Evolutionary conservation across 257 asterid genomes (phyloP), one percentile per base, ranked within the genome.

Genomic region (Ballota nigra): DNA sequence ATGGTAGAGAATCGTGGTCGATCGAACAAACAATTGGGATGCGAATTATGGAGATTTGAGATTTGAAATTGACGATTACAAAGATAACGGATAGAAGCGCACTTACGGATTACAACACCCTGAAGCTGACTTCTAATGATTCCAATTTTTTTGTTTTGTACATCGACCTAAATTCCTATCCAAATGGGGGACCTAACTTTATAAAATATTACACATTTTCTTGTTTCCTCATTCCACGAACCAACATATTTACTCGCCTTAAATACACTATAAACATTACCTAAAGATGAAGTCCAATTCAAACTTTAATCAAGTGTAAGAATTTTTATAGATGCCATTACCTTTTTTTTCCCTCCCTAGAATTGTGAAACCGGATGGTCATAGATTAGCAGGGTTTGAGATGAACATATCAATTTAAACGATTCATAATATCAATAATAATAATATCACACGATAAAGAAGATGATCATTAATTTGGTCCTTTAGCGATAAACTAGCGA

Each of bases 21-120:
- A 65, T 56, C 41, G 60, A 63, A 79, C 57, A 26, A 69, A 74
- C n/a, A 26, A 26, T 1, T 51, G 72, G 16, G 18, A 2, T 19
- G 68, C 13, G 36, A 63, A 69, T 23, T 57, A 57, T 40, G 55
- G 69, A 29, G 51, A 59, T 64, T 59, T 70, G 75, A 60, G 53
- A 75, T 60, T 71, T 40, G 53, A 34, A 51, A 40, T 65, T 61
- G 61, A 75, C 68, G 52, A 38, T 38, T 24, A 16, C 38, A 7
- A 26, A 11, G 16, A 26, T 12, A 40, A 40, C 23, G 7, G 79
- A 74, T 67, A 67, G 34, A 36, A 65, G 36, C 56, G 75, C 81
- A 76, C 81, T 63, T 13, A 31, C 51, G 26, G 6, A 51, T 16
- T 77, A 66, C 63, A 29, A 67, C 26, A 22, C 12, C 66, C 41